phyloP scores from a whole-genome alignment of 2,329 filamentous ascomycete genomes.

The Aspergillus pseudoviridinutans region DNA sequence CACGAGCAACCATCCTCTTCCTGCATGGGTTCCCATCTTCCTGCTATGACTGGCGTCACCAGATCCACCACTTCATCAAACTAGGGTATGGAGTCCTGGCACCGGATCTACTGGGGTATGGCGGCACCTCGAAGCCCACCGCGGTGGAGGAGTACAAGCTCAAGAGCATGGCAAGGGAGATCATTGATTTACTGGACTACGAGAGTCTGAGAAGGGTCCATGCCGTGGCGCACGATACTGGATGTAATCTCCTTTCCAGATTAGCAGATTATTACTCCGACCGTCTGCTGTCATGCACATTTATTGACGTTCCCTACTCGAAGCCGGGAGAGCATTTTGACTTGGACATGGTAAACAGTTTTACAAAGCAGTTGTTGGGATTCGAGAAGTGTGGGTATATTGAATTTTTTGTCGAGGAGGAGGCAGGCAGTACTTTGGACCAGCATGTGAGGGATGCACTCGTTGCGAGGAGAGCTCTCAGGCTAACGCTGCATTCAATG shows the following conservation, averaged over 20 bases:
- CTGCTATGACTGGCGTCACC: conserved; percentile 42
- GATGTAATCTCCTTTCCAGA: conserved; percentile 22
- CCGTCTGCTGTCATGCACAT: conserved; percentile 15
- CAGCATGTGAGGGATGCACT: conserved; percentile 16
- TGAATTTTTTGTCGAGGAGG: conserved; percentile 14
- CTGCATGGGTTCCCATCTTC: conserved; percentile 50
- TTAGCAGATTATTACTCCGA: conserved; percentile 21
- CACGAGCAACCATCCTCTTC: conserved; percentile 40
- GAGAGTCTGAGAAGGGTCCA: conserved; percentile 18
- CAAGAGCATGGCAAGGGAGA: conserved; percentile 30
- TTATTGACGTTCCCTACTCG: conserved; percentile 19
- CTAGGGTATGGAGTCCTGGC: conserved; percentile 43
- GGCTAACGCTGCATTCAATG: neutral
- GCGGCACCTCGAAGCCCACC: conserved; percentile 30
- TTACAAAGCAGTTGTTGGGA: conserved; percentile 16
- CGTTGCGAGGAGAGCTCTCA: conserved; percentile 2
- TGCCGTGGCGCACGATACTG: conserved; percentile 25
- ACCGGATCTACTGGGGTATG: conserved; percentile 42
- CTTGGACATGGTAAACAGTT: conserved; percentile 16
- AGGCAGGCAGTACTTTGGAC: conserved; percentile 16
- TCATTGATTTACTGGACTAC: conserved; percentile 31
- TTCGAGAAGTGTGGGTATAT: conserved; percentile 24
- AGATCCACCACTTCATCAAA: conserved; percentile 32
- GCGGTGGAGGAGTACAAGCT: conserved; percentile 24
- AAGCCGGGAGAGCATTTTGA: conserved; percentile 18